Conservation (phyloP, 2,329 filamentous ascomycete species). For the Rhinocladiella similis region DNA sequence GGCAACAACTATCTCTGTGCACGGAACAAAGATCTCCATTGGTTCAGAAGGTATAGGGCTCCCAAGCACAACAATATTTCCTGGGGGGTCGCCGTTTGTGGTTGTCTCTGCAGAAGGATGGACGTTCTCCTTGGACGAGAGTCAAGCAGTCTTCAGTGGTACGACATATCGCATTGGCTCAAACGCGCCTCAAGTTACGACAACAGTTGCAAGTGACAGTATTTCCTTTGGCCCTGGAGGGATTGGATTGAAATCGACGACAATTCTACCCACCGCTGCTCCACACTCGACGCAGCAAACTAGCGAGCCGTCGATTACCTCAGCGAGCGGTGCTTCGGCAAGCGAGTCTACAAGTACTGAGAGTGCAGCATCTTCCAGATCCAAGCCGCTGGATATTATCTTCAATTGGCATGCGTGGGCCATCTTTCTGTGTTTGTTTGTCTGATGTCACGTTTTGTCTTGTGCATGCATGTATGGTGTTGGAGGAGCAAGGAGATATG, state of each 20-base stretch:
- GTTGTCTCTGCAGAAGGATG: slow-evolving; percentile 25
- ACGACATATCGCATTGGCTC: slow-evolving; percentile 55
- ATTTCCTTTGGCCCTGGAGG: slow-evolving; percentile 55
- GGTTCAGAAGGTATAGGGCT: slow-evolving; percentile 30
- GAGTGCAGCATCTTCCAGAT: not conserved
- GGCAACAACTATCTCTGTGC: slow-evolving; percentile 26
- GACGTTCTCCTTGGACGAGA: slow-evolving; percentile 29
- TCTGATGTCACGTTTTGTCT: not conserved
- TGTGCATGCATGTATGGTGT: not conserved
- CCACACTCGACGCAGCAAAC: slow-evolving; percentile 2
- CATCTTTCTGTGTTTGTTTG: not conserved
- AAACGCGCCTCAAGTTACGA: slow-evolving; percentile 41
- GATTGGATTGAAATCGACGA: slow-evolving; percentile 44
- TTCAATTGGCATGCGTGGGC: not conserved
- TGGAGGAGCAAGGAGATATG: not conserved
- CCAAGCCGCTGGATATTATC: not conserved
- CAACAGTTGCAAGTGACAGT: slow-evolving; percentile 51
- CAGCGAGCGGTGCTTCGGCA: slow-evolving; percentile 9
- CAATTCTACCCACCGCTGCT: slow-evolving; percentile 33
- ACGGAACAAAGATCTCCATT: slow-evolving; percentile 29
- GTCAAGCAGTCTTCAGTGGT: slow-evolving; percentile 47
- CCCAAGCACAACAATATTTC: slow-evolving; percentile 27
- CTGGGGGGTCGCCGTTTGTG: slow-evolving; percentile 13
- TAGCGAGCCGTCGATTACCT: not conserved
- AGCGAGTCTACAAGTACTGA: slow-evolving; percentile 1